Evolutionary conservation across 352 stramenopile species (phyloP).

Genomic region (Phytophthora parvispora): DNA sequence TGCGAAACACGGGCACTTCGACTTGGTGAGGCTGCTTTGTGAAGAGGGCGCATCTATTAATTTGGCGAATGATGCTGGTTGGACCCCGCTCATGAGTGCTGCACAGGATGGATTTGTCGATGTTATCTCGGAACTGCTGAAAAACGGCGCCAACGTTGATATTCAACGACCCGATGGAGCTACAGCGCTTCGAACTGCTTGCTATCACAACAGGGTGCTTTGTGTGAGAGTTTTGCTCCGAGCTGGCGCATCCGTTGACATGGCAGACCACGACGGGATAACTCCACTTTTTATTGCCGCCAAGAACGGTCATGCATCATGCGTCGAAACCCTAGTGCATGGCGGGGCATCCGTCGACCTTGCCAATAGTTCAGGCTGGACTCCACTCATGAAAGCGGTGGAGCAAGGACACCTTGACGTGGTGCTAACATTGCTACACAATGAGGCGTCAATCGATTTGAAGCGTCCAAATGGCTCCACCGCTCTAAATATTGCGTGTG

Average conservation of each 20-base stretch:
- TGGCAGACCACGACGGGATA: background rate
- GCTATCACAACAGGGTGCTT: background rate
- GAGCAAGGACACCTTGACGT: conserved; percentile 2
- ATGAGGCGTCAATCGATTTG: background rate
- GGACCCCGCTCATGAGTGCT: background rate
- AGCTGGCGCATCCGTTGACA: background rate
- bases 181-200: background rate
- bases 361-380: background rate
- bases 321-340: background rate
- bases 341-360: background rate
- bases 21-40: background rate
- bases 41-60: background rate
- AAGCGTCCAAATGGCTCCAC: conserved; percentile 4
- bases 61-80: background rate
- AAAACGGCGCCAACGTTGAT: background rate
- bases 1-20: background rate
- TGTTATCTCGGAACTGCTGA: background rate
- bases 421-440: background rate
- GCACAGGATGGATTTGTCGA: background rate
- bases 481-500: conserved; percentile 21
- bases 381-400: conserved; percentile 6
- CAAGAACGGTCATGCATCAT: background rate
- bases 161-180: background rate
- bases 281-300: conserved; percentile 6
- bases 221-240: background rate